Evolutionary conservation across 768 basidiomycete species (phyloP).

Genomic region (Termitomyces sp.): DNA sequence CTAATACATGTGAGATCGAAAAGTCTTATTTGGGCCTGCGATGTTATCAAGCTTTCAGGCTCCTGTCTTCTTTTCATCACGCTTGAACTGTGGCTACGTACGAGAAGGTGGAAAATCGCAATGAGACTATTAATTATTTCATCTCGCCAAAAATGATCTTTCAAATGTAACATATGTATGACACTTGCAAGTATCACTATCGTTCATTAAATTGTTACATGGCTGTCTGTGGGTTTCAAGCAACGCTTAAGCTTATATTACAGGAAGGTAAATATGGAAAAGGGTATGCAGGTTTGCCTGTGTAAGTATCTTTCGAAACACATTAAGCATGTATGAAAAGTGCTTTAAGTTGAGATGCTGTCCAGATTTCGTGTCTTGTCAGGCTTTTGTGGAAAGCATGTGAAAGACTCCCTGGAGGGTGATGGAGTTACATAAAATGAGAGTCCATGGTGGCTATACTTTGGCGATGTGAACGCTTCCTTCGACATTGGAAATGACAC

Average conservation of each 20-base stretch:
- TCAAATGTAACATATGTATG: not conserved
- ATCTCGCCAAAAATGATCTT: not conserved
- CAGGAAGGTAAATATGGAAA: not conserved
- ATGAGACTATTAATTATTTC: not conserved
- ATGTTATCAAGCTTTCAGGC: not conserved
- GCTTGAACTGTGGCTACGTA: not conserved
- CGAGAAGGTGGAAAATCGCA: not conserved
- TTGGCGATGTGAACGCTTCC: constrained; percentile 26
- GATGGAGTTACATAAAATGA: constrained; percentile 19
- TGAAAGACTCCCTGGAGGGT: constrained; percentile 11
- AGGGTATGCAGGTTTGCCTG: no score
- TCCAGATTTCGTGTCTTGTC: not conserved
- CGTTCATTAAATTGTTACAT: not conserved
- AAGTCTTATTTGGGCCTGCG: not conserved
- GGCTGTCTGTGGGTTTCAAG: no score
- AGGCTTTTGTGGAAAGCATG: constrained; percentile 8
- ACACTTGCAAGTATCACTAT: no score
- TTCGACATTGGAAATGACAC: constrained; percentile 22
- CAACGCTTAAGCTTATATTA: not conserved
- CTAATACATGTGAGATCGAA: not conserved
- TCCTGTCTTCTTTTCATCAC: not conserved
- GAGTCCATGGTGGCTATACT: constrained; percentile 23
- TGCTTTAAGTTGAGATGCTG: not conserved
- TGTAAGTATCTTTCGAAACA: not conserved
- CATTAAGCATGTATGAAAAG: not conserved